phyloP scores from a whole-genome alignment of 1,284 basidiomycete species.

The Violaceomyces palustris region DNA sequence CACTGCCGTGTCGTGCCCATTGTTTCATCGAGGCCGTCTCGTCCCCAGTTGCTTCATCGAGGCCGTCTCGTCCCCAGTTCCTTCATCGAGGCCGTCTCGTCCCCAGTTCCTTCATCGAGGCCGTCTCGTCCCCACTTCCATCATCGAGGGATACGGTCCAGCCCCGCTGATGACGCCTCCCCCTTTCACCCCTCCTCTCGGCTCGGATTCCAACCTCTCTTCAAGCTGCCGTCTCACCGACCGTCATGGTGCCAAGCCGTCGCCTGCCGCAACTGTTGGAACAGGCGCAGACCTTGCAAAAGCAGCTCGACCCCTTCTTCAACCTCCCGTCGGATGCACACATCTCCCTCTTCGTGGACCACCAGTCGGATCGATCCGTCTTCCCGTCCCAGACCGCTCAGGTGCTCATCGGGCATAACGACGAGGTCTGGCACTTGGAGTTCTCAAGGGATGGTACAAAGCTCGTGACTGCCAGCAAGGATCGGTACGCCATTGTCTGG shows the following conservation, averaged over 20 bases:
- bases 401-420: conserved; percentile 75
- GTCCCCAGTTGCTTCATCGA: too few relatives aligned
- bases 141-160: too few relatives aligned
- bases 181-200: too few relatives aligned
- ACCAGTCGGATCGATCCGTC: conserved; percentile 67
- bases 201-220: too few relatives aligned
- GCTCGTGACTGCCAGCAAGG: conserved; percentile 82
- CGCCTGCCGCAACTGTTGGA: conserved; percentile 78
- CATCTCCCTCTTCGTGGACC: conserved; percentile 80
- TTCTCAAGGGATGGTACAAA: conserved; percentile 86
- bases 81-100: too few relatives aligned
- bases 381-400: conserved; percentile 71
- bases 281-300: conserved; percentile 76
- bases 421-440: conserved; percentile 91
- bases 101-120: too few relatives aligned
- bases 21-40: too few relatives aligned
- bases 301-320: conserved; percentile 43
- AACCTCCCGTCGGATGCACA: conserved; percentile 53
- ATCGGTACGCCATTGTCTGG: conserved; percentile 86
- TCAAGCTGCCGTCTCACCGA: conserved; percentile 77
- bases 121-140: too few relatives aligned
- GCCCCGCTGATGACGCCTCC: too few relatives aligned
- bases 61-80: too few relatives aligned
- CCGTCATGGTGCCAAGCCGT: conserved; percentile 83
- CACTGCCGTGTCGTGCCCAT: too few relatives aligned